A percentile compares a stretch with the other conserved stretches of the same genome.
phyloP scores from a whole-genome alignment of 2,329 filamentous ascomycete species.

The Arthrobotrys iridis region DNA sequence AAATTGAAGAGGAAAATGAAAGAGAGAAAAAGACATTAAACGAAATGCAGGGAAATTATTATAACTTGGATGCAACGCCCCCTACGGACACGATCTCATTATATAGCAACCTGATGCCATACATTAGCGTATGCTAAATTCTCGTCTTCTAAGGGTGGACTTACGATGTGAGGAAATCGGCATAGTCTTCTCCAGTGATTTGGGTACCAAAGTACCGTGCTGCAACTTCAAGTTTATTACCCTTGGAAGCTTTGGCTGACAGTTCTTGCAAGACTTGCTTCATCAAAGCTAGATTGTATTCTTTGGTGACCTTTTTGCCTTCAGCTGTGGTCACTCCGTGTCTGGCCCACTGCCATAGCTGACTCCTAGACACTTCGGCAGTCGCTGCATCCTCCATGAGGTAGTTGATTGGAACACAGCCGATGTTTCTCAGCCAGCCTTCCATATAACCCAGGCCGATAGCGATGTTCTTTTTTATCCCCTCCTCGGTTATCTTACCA shows the following conservation, averaged over 20 bases:
- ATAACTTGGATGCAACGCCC: constrained; percentile 73
- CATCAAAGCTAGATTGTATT: constrained; percentile 84
- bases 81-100: constrained; percentile 85
- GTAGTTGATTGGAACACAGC: constrained; percentile 97
- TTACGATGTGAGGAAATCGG: constrained; percentile 77
- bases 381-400: constrained; percentile 99
- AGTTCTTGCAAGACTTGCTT: constrained; percentile 85
- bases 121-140: constrained; percentile 37
- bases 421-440: constrained; percentile 92
- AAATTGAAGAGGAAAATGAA: background rate
- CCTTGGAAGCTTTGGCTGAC: constrained; percentile 77
- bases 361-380: constrained; percentile 90
- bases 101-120: constrained; percentile 75
- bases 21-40: background rate
- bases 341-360: constrained; percentile 86
- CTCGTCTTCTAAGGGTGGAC: constrained; percentile 67
- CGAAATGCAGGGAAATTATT: constrained; percentile 59
- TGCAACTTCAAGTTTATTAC: constrained; percentile 90
- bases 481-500: constrained; percentile 88
- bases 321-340: constrained; percentile 79
- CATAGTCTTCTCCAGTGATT: constrained; percentile 96
- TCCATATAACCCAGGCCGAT: constrained; percentile 99
- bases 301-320: constrained; percentile 92
- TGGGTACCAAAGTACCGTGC: constrained; percentile 92
- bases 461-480: constrained; percentile 96